These are phyloP conservation scores for Sphaerostilbella broomeana DNA, from an alignment of 2,329 filamentous ascomycete species.

Conservation along the genomic window DNA sequence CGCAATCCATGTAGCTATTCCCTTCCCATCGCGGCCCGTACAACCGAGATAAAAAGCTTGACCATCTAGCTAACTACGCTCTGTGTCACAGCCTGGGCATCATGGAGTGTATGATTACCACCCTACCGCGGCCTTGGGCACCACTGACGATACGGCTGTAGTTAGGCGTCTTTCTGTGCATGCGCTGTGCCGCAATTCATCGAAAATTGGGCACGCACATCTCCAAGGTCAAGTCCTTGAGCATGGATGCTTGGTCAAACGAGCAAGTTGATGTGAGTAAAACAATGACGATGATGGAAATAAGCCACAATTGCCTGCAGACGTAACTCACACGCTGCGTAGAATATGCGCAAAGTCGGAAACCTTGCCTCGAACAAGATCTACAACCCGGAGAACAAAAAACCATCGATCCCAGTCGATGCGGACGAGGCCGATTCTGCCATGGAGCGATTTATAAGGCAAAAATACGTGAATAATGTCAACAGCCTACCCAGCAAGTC, in stretches of 20 bases:
- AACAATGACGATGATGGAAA: too few species aligned
- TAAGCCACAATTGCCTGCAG: too few species aligned
- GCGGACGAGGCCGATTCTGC: constrained; percentile 86
- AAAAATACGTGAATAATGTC: constrained; percentile 73
- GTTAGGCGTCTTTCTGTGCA: constrained; percentile 93
- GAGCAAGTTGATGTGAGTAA: constrained; percentile 87
- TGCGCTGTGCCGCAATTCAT: constrained; percentile 93
- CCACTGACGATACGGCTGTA: constrained; percentile 31
- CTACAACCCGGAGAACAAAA: constrained; percentile 81
- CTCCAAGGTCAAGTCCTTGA: constrained; percentile 96
- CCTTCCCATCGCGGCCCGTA: constrained; percentile 10
- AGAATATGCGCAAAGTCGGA: constrained; percentile 93
- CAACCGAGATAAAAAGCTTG: background rate
- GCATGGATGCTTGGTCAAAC: constrained; percentile 94
- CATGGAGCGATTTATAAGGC: constrained; percentile 91
- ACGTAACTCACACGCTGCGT: too few species aligned
- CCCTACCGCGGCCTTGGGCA: constrained; percentile 4
- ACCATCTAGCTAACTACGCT: constrained; percentile 21
- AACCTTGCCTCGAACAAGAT: constrained; percentile 79
- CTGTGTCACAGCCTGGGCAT: constrained; percentile 69
- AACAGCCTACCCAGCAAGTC: constrained; percentile 32
- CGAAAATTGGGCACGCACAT: constrained; percentile 96
- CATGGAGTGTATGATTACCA: constrained; percentile 72
- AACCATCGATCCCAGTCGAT: constrained; percentile 79
- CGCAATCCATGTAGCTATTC: constrained; percentile 74